Percentiles rank a stretch among this genome's conserved stretches.
phyloP scores from a whole-genome alignment of 2,329 filamentous ascomycete species.

The Teratosphaeria pseudoeucalypti region DNA sequence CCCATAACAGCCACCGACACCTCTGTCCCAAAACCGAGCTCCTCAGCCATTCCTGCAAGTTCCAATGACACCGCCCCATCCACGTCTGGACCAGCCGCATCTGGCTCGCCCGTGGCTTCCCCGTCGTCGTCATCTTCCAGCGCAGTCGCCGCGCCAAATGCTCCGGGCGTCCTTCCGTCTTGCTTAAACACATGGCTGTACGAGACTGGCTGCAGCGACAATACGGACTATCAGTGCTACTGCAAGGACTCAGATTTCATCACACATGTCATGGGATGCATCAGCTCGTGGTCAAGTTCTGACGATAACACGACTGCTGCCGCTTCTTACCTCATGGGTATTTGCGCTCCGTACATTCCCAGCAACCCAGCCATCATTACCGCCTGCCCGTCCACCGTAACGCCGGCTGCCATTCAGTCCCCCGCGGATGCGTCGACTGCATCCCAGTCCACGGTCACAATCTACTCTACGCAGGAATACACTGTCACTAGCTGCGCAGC shows the following conservation, averaged over 20 bases:
- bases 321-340: slow-evolving; percentile 72
- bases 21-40: neutral
- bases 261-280: slow-evolving; percentile 67
- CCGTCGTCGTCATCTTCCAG: neutral
- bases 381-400: slow-evolving; percentile 52
- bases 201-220: slow-evolving; percentile 64
- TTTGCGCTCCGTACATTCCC: slow-evolving; percentile 67
- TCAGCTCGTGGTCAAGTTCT: slow-evolving; percentile 63
- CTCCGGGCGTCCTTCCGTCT: slow-evolving; percentile 66
- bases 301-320: slow-evolving; percentile 59
- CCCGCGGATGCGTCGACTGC: neutral
- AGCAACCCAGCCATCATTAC: slow-evolving; percentile 80
- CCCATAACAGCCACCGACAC: slow-evolving; percentile 21
- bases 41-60: neutral
- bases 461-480: slow-evolving; percentile 33
- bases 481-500: slow-evolving; percentile 33
- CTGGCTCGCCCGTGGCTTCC: neutral
- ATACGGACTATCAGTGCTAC: slow-evolving; percentile 76
- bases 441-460: slow-evolving; percentile 19
- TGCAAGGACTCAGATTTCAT: slow-evolving; percentile 72
- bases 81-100: slow-evolving; percentile 1
- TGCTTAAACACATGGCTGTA: slow-evolving; percentile 89
- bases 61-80: neutral
- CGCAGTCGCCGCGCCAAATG: slow-evolving; percentile 23
- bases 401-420: slow-evolving; percentile 27